These are phyloP conservation scores for Arthrobotrys sphaeroides DNA, from an alignment of 2,329 filamentous ascomycete species.

Conservation along the genomic window DNA sequence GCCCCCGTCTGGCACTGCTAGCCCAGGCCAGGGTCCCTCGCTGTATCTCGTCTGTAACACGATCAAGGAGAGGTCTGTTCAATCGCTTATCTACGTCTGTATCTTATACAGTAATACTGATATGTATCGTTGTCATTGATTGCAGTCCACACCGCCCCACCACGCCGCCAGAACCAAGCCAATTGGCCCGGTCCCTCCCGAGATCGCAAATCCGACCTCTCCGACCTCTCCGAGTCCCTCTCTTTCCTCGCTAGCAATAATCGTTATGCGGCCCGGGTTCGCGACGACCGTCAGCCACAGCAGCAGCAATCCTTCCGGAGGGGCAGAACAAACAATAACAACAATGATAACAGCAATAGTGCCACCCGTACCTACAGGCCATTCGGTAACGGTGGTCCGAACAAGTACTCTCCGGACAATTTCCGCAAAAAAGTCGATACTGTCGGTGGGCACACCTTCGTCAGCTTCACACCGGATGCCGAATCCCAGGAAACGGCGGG, in stretches of 20 bases:
- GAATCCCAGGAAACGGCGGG: not conserved
- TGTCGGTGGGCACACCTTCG: not conserved
- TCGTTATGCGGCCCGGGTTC: not conserved
- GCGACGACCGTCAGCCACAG: not conserved
- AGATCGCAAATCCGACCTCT: not conserved
- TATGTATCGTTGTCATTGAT: not conserved
- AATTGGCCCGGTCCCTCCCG: constrained; percentile 15
- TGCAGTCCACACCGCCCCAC: constrained; percentile 14
- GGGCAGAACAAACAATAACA: not conserved
- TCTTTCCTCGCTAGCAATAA: constrained; percentile 19
- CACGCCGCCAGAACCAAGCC: constrained; percentile 15
- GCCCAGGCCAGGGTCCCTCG: not conserved
- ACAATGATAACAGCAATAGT: not conserved
- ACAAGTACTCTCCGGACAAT: no score
- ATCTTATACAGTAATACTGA: not conserved
- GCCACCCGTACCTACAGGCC: no score
- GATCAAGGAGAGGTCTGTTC: constrained; percentile 4
- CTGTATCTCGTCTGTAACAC: not conserved
- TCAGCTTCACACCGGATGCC: not conserved
- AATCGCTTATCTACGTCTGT: no score
- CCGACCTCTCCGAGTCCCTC: constrained; percentile 35
- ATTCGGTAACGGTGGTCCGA: no score
- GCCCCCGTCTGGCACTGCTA: constrained; percentile 34
- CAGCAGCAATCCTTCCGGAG: not conserved
- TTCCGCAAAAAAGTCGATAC: no score